Evolutionary conservation across 2,329 filamentous ascomycete genomes (phyloP).

Genomic region (Fusarium sp.): DNA sequence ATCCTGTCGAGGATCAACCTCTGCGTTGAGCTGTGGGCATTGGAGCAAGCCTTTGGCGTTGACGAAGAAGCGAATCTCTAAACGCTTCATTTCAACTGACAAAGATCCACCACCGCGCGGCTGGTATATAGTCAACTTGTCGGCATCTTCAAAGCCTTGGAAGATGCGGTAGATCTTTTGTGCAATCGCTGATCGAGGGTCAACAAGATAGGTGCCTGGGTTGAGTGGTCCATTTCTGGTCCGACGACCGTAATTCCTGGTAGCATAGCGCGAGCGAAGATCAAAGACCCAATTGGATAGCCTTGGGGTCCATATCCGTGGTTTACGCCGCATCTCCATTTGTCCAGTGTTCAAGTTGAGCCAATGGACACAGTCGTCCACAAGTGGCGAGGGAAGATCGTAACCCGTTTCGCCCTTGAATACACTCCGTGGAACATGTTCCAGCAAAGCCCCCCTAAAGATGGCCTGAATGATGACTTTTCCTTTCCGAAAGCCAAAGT

Average conservation of each 20-base stretch:
- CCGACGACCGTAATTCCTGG: too few relatives aligned
- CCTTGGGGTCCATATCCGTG: slow-evolving; percentile 46
- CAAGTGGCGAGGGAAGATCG: slow-evolving; percentile 64
- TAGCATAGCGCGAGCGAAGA: too few relatives aligned
- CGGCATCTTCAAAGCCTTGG: slow-evolving; percentile 48
- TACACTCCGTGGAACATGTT: slow-evolving; percentile 49
- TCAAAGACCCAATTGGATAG: slow-evolving; percentile 51
- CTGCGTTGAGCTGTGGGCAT: slow-evolving; percentile 61
- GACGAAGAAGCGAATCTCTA: slow-evolving; percentile 67
- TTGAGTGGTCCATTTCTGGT: not conserved
- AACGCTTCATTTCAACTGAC: slow-evolving; percentile 61
- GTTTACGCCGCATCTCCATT: slow-evolving; percentile 64
- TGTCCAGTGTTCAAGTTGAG: slow-evolving; percentile 56
- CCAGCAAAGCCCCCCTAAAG: slow-evolving; percentile 35
- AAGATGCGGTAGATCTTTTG: slow-evolving; percentile 59
- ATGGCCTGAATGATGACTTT: slow-evolving; percentile 58
- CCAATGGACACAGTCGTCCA: slow-evolving; percentile 70
- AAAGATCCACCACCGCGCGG: slow-evolving; percentile 47
- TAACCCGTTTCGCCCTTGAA: slow-evolving; percentile 46
- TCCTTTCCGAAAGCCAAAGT: slow-evolving; percentile 63
- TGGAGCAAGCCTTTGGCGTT: slow-evolving; percentile 56
- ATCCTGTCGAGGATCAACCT: slow-evolving; percentile 69
- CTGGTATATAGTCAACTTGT: slow-evolving; percentile 51
- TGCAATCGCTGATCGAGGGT: slow-evolving; percentile 59
- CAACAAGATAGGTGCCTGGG: slow-evolving; percentile 53